These are phyloP conservation scores for Podila horticola DNA, from an alignment of 192 early-diverging fungal species.

Conservation along the genomic window DNA sequence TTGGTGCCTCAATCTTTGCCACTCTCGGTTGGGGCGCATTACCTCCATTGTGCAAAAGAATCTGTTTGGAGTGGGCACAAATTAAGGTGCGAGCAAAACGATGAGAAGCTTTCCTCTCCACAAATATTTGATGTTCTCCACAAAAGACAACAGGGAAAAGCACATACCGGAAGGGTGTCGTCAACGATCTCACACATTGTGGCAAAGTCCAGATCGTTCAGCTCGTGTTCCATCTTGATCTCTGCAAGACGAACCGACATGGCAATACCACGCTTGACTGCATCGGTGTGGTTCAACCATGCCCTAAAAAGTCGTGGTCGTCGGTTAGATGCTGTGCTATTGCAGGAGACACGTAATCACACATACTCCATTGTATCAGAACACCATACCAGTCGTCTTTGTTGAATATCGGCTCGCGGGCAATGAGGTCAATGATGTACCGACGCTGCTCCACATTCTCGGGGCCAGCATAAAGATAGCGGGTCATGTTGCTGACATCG, in stretches of 20 bases:
- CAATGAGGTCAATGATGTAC: slow-evolving; percentile 40
- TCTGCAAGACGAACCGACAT: slow-evolving; percentile 47
- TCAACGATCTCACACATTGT: slow-evolving; percentile 41
- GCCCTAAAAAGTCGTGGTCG: neutral
- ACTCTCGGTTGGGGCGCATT: neutral
- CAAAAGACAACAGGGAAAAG: neutral
- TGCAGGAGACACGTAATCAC: neutral
- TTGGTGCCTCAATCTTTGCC: too few relatives aligned
- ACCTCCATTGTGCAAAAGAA: slow-evolving; percentile 40
- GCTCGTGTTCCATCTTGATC: slow-evolving; percentile 46
- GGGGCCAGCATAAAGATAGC: slow-evolving; percentile 76
- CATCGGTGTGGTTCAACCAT: slow-evolving; percentile 49
- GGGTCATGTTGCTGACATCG: slow-evolving; percentile 74
- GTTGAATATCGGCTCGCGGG: slow-evolving; percentile 39
- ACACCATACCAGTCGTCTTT: slow-evolving; percentile 41
- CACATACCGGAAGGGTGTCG: slow-evolving; percentile 41
- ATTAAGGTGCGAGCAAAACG: neutral
- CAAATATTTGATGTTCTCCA: neutral
- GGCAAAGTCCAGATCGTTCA: slow-evolving; percentile 49
- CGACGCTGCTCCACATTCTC: slow-evolving; percentile 46
- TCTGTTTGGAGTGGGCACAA: neutral
- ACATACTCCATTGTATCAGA: neutral
- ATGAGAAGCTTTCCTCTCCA: neutral
- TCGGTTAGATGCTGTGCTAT: neutral
- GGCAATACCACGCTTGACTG: slow-evolving; percentile 50